phyloP scores from a whole-genome alignment of 1,284 basidiomycete species.

The Ceratobasidium sp. region DNA sequence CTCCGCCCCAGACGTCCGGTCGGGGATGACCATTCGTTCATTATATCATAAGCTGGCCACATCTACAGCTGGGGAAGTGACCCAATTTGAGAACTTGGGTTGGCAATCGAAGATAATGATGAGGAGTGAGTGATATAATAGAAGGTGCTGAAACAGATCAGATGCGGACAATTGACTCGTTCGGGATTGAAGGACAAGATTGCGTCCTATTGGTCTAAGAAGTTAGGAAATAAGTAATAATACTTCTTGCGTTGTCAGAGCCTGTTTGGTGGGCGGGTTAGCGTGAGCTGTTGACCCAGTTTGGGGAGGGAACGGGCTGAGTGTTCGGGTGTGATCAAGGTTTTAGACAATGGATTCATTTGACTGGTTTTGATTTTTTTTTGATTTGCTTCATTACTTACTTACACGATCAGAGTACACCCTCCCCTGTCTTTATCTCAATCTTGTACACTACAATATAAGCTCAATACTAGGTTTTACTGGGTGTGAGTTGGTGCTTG shows the following conservation, averaged over 20 bases:
- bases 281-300: neutral
- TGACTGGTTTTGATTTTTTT: slow-evolving; percentile 4
- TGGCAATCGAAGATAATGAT: slow-evolving; percentile 65
- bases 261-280: neutral
- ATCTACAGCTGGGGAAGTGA: slow-evolving; percentile 91
- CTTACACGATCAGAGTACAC: slow-evolving; percentile 33
- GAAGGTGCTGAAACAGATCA: slow-evolving; percentile 62
- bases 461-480: slow-evolving; percentile 22
- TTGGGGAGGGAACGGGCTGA: slow-evolving; percentile 3
- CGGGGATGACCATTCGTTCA: slow-evolving; percentile 87
- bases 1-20: no score
- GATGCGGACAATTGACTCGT: slow-evolving; percentile 59
- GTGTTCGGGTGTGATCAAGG: no score
- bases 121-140: slow-evolving; percentile 58
- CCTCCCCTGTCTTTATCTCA: slow-evolving; percentile 11
- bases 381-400: slow-evolving; percentile 17
- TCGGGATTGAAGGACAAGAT: slow-evolving; percentile 62
- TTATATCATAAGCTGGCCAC: slow-evolving; percentile 81
- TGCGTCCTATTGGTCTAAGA: slow-evolving; percentile 55
- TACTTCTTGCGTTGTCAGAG: no score
- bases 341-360: neutral
- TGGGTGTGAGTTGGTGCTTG: no score
- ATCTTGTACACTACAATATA: slow-evolving; percentile 35
- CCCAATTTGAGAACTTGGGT: slow-evolving; percentile 76
- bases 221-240: slow-evolving; percentile 19